Evolutionary conservation across 164 flowering plant genomes (phyloP), one percentile per base, ranked within the genome.

Genomic region (Santalum album): DNA sequence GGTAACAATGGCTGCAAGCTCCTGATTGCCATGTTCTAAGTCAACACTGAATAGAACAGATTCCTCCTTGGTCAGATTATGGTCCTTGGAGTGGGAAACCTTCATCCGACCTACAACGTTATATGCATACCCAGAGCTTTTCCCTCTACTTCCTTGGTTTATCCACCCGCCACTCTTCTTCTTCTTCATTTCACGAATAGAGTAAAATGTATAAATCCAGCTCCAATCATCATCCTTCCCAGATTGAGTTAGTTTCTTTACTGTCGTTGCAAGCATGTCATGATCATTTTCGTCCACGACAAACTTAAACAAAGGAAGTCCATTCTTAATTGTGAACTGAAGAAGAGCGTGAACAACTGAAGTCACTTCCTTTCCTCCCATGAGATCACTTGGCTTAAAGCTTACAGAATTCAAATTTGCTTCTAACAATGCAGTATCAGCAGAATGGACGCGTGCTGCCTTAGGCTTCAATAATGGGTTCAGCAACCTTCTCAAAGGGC

Each of bases 401-500:
- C 42, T 56, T 17, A 57, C 42, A 51, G 66, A 69, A 63, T 40
- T 45, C 39, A 59, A 57, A 49, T 48, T 67, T 63, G 35, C 65
- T 63, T 75, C 68, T 47, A 50, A 49, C 12, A 69, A 49, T 6
- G 26, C 51, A 43, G 51, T 32, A 19, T 65, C 76, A 19, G 53
- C 51, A 19, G 62, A 44, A 56, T 55, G 46, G 25, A 20, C 49
- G 55, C 54, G 67, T 49, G 57, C 53, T n/a, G 66, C 58, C 71
- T 64, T 84, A 43, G 80, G 67, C 69, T 69, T 75, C 59, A 78
- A 57, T 49, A 88, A 34, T 39, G 96, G 98, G 46, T 81, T 90
- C 15, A 91, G 61, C 27, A 86, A 58, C 69, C 96, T 84, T 71
- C 87, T 81, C 54, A 91, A 63, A 32, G 98, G 90, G 59, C 96